These are phyloP conservation scores for Rhodotorula babjevae DNA, from an alignment of 768 basidiomycete species.

Conservation along the genomic window DNA sequence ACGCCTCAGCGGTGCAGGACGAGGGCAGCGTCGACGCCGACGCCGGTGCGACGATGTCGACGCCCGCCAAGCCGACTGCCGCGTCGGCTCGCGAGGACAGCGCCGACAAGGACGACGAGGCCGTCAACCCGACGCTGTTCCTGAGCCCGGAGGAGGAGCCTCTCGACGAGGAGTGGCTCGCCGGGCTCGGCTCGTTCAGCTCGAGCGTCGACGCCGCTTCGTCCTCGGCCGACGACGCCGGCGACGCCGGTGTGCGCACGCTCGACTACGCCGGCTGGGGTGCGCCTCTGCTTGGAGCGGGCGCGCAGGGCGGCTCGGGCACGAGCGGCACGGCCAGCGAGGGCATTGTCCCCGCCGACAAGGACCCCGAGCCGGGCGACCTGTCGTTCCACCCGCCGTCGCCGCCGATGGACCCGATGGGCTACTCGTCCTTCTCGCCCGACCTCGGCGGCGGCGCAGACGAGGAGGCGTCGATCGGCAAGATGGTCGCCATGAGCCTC, in stretches of 20 bases:
- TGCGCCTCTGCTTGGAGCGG: background rate
- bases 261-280: background rate
- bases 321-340: background rate
- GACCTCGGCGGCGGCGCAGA: constrained; percentile 48
- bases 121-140: constrained; percentile 13
- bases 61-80: background rate
- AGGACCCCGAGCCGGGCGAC: background rate
- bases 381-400: constrained; percentile 22
- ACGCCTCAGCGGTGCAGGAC: constrained; percentile 39
- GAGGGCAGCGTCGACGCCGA: background rate
- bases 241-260: background rate
- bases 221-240: no score
- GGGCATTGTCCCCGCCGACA: background rate
- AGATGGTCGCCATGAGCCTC: constrained; percentile 79
- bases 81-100: background rate
- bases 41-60: no score
- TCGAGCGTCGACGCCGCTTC: background rate
- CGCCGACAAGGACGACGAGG: background rate
- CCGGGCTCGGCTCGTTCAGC: background rate
- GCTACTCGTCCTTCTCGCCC: constrained; percentile 30
- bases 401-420: constrained; percentile 17
- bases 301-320: no score
- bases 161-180: constrained; percentile 15
- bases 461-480: constrained; percentile 76
- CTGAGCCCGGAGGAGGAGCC: constrained; percentile 30